phyloP scores from a whole-genome alignment of 192 early-diverging fungal species.

The Spinellus fusiger region DNA sequence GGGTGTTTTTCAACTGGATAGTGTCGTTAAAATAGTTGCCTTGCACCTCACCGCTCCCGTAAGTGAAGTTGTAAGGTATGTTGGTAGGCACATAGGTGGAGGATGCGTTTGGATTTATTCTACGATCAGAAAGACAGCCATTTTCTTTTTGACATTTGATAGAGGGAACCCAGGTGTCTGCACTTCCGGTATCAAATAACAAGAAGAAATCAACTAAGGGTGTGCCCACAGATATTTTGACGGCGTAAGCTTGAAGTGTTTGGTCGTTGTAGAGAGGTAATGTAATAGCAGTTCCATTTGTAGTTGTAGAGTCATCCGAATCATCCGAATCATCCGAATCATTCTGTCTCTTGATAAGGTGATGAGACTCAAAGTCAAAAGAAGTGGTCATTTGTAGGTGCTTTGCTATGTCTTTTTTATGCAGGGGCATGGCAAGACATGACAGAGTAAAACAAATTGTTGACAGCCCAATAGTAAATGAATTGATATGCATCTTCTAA shows the following conservation, averaged over 20 bases:
- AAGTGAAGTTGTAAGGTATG: neutral
- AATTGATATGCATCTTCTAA: too few species aligned
- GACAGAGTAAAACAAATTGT: too few species aligned
- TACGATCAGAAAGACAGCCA: conserved; percentile 4
- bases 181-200: conserved; percentile 28
- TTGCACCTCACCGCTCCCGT: neutral
- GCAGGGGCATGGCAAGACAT: too few species aligned
- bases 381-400: too few species aligned
- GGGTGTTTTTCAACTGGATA: neutral
- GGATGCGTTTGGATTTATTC: neutral
- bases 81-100: neutral
- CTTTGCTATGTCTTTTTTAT: too few species aligned
- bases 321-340: too few species aligned
- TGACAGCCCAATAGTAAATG: too few species aligned
- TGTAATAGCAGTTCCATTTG: neutral
- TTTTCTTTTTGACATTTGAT: neutral
- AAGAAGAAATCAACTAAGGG: conserved; percentile 19
- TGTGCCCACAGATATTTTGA: conserved; percentile 22
- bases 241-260: neutral
- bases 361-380: too few species aligned
- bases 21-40: neutral
- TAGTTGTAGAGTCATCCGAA: neutral
- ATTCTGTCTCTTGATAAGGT: neutral
- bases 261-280: conserved; percentile 3
- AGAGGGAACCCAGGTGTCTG: conserved; percentile 31